Base-by-base conservation (phyloP, 306 rosid species). In the Rosa rugosa region DNA sequence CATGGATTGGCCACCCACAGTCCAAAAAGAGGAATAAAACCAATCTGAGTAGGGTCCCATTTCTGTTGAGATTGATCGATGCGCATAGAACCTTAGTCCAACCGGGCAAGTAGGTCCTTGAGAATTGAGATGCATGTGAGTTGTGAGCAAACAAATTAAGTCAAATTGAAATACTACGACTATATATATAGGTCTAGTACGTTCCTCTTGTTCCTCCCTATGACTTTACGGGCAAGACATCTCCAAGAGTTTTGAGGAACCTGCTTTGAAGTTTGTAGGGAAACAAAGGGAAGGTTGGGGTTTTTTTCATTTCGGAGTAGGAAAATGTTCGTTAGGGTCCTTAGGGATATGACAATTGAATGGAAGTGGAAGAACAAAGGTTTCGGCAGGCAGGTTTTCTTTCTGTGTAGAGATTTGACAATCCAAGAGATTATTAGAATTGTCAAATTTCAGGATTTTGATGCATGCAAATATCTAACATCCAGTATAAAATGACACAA, bases 1-100 rank as follows among this genome's bases (percentile, higher is more conserved):
- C 59, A 9, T 49, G 23, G 51, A 57, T 74, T 4, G 76, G 73
- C 84, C 87, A 77, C 73, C 71, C 84, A 73, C 10, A 34, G 3
- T 76, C 14, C 69, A 68, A 71, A 77, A 54, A 65, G 57, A 47
- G 62, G 4, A 63, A 63, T 14, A 66, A 8, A 18, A 42, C n/a
- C 49, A 20, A 53, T 11, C 3, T 8, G 13, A 36, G 71, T 74
- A 78, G 69, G 66, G 75, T 57, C 22, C 9, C 18, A 3, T 54
- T 6, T 68, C 34, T 22, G 6, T 70, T 41, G 46, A 65, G 45
- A 34, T 8, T 34, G 8, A n/a, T 49, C 10, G 17, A 16, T 71
- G 62, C 60, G 47, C 8, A 71, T 8, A 71, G 13, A 45, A 71
- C 31, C 59, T 13, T 18, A 53, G 11, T 72, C 76, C 65, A 53